These are phyloP conservation scores for Nowakowskiella sp. DNA, from an alignment of 192 early-diverging fungal genomes.

Conservation along the genomic window DNA sequence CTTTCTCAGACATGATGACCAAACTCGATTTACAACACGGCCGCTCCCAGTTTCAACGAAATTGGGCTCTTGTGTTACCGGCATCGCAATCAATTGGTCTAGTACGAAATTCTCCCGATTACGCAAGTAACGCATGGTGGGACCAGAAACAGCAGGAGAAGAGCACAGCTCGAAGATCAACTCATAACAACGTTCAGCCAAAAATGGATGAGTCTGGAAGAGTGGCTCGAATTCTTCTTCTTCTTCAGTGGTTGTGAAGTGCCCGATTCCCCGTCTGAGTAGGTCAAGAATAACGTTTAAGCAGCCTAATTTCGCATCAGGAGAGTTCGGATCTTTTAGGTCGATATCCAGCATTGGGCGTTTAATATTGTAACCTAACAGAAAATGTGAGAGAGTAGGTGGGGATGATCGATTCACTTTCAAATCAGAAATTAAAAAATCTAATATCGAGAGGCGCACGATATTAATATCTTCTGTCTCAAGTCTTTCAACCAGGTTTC, in stretches of 20 bases:
- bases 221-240: constrained; percentile 33
- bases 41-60: constrained; percentile 1
- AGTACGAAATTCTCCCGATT: constrained; percentile 68
- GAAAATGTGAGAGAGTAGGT: constrained; percentile 82
- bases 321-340: constrained; percentile 28
- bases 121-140: constrained; percentile 73
- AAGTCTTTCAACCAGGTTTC: not conserved
- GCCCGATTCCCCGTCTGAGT: not conserved
- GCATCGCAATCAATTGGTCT: constrained; percentile 51
- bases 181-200: constrained; percentile 83
- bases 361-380: constrained; percentile 71
- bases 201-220: constrained; percentile 58
- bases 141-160: constrained; percentile 53
- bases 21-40: not conserved
- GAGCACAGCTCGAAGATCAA: constrained; percentile 77
- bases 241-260: constrained; percentile 24
- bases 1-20: constrained; percentile 52
- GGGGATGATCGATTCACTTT: constrained; percentile 33
- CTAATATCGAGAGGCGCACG: constrained; percentile 74
- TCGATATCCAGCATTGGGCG: constrained; percentile 30
- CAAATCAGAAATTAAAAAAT: constrained; percentile 75
- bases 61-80: constrained; percentile 20
- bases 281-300: constrained; percentile 57
- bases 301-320: constrained; percentile 30
- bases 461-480: constrained; percentile 37